Base-by-base conservation (phyloP, 2,329 filamentous ascomycete genomes). In the Talaromyces sp. region DNA sequence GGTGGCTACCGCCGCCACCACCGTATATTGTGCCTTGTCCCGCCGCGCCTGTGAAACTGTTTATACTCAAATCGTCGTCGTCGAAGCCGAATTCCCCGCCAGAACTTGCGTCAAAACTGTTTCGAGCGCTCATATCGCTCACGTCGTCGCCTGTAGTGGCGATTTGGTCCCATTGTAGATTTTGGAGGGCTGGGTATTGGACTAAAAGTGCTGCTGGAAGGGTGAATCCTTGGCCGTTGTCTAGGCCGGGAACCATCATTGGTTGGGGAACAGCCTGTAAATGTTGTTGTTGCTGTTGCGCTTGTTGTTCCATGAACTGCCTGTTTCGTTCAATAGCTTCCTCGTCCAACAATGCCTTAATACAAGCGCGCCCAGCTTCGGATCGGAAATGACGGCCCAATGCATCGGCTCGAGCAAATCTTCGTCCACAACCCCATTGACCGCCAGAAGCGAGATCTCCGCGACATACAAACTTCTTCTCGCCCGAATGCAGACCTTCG, bases 401-500 rank as follows among this genome's bases (percentile, higher is more conserved):
- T 5, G 95, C 95, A 79, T 99, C 95, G 5, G 95, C 95, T 69
- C 95, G 91, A 16, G 95, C 95, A 75, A 99, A 99, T 9, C 93
- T 86, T 65, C 95, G 86, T 3, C 92, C 92, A 69, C 95, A 99
- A 21, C 95, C 95, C 95, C 95, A 99, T 67, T 90, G 86, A 5
- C 88, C 88, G 54, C 88, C 88, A 1, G 86, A 86, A 68, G 93
- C 93, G 57, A 99, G 86, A 63, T 93, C 90, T 60, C 95, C 95
- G 68, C 92, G 92, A 78, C 95, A 99, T 7, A 98, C 91, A 73
- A 98, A 99, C 73, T 96, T 98, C 85, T 98, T 99, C 79, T 99
- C 95, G 46, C 95, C 95, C 0, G 91, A 96, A 72, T 99, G 95
- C 46, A 99, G 81, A 42, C 93, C 93, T 78, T 99, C 95, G 76